Evolutionary conservation across 371 early-diverging fungal genomes (phyloP).

Genomic region (Lichtheimia corymbifera): DNA sequence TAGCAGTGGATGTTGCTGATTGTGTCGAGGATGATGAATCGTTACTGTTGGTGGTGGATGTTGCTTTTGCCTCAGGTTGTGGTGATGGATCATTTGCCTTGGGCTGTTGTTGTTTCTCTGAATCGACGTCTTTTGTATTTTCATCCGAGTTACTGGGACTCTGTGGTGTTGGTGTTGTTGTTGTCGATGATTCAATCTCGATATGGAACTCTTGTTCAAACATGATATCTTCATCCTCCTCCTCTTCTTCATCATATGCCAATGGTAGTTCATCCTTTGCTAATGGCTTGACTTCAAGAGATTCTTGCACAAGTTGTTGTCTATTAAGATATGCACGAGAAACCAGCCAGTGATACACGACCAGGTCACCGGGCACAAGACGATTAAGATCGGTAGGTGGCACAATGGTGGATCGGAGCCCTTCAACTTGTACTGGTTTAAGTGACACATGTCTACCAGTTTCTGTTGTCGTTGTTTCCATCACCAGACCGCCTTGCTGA

Average conservation of each 20-base stretch:
- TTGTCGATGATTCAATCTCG: neutral
- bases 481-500: neutral
- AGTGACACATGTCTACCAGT: neutral
- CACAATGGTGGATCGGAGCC: slow-evolving; percentile 39
- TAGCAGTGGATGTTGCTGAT: slow-evolving; percentile 5
- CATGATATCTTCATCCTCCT: slow-evolving; percentile 3
- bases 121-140: neutral
- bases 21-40: slow-evolving; percentile 1
- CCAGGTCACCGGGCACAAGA: slow-evolving; percentile 58
- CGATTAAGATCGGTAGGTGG: slow-evolving; percentile 49
- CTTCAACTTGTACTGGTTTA: slow-evolving; percentile 35
- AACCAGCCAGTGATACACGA: slow-evolving; percentile 68
- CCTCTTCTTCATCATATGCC: slow-evolving; percentile 9
- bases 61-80: slow-evolving; percentile 4
- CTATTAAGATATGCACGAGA: slow-evolving; percentile 70
- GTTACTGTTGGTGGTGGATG: slow-evolving; percentile 7
- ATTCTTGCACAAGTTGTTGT: slow-evolving; percentile 64
- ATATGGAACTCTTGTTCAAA: neutral
- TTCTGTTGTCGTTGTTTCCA: neutral
- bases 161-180: neutral
- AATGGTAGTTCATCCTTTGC: slow-evolving; percentile 33
- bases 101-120: neutral
- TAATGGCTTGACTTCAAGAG: slow-evolving; percentile 60
- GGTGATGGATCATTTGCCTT: slow-evolving; percentile 6
- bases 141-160: neutral